These are phyloP conservation scores for Eucalyptus paniculata DNA, from an alignment of 345 rosid species.

Conservation along the genomic window DNA sequence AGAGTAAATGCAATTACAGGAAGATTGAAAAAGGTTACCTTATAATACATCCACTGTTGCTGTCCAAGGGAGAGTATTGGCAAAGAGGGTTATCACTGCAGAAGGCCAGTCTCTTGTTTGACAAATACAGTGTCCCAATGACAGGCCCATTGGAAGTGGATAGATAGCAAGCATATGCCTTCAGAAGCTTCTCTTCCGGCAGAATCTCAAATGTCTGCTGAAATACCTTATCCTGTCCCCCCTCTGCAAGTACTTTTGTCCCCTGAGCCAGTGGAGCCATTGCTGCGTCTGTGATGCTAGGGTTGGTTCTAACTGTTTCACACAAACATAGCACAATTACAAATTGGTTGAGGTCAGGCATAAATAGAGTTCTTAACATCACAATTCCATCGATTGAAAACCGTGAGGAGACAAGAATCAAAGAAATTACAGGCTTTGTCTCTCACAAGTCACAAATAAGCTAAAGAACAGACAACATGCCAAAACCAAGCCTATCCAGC, in stretches of 20 bases:
- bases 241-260: conserved; percentile 59
- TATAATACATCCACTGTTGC: too few species aligned
- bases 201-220: not conserved
- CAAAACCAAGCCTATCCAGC: not conserved
- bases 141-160: not conserved
- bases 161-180: not conserved
- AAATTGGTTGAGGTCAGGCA: not conserved
- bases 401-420: not conserved
- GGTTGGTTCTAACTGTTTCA: conserved; percentile 48
- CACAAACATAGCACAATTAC: not conserved
- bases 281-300: conserved; percentile 68
- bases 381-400: not conserved
- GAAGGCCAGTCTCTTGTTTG: too few species aligned
- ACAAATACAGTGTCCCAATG: not conserved
- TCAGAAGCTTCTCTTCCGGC: not conserved
- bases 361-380: not conserved
- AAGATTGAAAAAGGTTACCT: too few species aligned
- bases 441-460: not conserved
- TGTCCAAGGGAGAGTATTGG: too few species aligned
- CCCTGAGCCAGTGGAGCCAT: conserved; percentile 77
- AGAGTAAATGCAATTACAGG: too few species aligned
- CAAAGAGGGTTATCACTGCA: too few species aligned
- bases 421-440: not conserved
- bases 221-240: conserved; percentile 17
- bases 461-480: not conserved